Evolutionary conservation across 2,329 filamentous ascomycete species (phyloP), one percentile per base, ranked within the genome.

Genomic region (Nectriaceae sp.): DNA sequence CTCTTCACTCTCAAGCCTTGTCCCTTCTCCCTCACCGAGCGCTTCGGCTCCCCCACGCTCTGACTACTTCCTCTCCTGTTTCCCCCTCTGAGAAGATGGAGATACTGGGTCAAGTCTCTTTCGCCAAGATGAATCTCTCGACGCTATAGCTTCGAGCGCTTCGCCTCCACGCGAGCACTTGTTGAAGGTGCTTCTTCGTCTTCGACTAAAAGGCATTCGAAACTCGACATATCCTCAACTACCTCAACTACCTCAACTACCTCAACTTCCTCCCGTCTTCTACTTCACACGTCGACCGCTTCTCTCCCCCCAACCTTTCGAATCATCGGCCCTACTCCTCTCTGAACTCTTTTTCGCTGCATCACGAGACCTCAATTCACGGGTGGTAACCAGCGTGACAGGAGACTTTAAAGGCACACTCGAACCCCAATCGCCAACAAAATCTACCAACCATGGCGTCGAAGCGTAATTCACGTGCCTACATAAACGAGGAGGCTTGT

Each of bases 11-110:
- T 37, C 49, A 29, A 44, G 37, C 47, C 54, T 56, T 57, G 51
- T 45, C 52, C 55, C 11, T 55, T 62, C 59, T 62, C 31, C 59
- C 39, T 62, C 57, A 62, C 59, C 59, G 59, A 62, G 55, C 52
- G 46, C 37, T 46, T 52, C 50, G 44, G 37, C 40, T 46, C 49
- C 59, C 59, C 59, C 59, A 61, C 59, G 52, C 51, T 42, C 38
- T n/a, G 47, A 47, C 44, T 55, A 54, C 53, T 59, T 56, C 51
- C 47, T 59, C 59, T 59, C 50, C 45, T 59, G 53, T 51, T 57
- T 52, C 48, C 42, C 22, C 26, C 21, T 35, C 37, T 31, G 33
- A 31, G 44, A 42, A 50, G 50, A 54, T 60, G 54, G 57, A 56
- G 57, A 62, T 60, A 51, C 42, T 52, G 43, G 50, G 51, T 59